These are phyloP conservation scores for Hyaloscypha finlandica DNA, from an alignment of 495 filamentous ascomycete genomes.

Conservation along the genomic window DNA sequence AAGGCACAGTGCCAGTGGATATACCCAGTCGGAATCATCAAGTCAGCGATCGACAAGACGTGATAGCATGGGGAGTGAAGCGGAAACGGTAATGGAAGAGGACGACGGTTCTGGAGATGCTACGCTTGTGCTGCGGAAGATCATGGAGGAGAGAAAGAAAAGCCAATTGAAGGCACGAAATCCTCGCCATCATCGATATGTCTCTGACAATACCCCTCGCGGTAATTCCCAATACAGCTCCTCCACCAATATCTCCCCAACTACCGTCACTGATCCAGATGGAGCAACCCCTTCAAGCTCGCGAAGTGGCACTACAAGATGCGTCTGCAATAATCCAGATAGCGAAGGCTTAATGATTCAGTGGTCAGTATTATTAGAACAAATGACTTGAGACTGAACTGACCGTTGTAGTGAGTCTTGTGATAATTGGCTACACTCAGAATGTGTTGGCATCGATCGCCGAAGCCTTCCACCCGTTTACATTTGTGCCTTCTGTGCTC, in stretches of 20 bases:
- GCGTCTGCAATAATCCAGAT: constrained; percentile 68
- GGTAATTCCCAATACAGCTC: constrained; percentile 24
- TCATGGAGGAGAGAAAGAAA: constrained; percentile 65
- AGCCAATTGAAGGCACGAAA: constrained; percentile 29
- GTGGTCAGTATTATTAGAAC: constrained; percentile 56
- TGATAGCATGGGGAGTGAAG: constrained; percentile 52
- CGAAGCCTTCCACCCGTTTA: constrained; percentile 71
- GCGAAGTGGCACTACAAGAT: constrained; percentile 63
- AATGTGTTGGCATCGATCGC: constrained; percentile 71
- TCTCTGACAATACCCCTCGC: constrained; percentile 13
- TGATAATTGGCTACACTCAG: constrained; percentile 80
- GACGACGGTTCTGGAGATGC: constrained; percentile 49
- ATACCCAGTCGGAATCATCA: constrained; percentile 33
- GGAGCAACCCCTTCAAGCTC: constrained; percentile 65
- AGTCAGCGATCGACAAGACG: constrained; percentile 23
- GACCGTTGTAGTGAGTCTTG: constrained; percentile 70
- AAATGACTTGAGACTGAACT: constrained; percentile 3
- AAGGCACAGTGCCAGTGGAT: constrained; percentile 24
- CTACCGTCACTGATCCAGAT: constrained; percentile 66
- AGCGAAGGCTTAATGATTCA: constrained; percentile 79
- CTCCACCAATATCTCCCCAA: constrained; percentile 55
- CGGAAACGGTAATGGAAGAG: constrained; percentile 56
- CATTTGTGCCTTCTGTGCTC: constrained; percentile 78
- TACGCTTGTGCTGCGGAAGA: constrained; percentile 68
- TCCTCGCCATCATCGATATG: constrained; percentile 23